phyloP scores from a whole-genome alignment of 169 alveolate species.

The Plasmodium gallinaceum region DNA sequence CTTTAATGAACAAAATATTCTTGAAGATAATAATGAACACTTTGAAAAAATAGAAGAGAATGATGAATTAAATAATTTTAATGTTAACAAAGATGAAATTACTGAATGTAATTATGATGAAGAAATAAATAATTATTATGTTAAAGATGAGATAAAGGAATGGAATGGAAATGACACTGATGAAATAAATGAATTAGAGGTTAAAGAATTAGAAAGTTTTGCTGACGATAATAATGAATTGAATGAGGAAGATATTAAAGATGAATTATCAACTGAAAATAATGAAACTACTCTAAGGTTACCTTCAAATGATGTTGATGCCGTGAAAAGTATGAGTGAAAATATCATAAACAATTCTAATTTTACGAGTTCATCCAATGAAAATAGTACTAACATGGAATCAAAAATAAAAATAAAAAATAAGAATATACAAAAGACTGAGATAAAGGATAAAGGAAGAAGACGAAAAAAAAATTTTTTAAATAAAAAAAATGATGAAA shows the following conservation, averaged over 20 bases:
- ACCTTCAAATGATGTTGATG: background rate
- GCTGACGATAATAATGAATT: background rate
- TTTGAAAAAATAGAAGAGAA: background rate
- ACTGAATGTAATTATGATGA: background rate
- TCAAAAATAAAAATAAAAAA: background rate
- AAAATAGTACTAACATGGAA: background rate
- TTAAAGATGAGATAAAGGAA: constrained; percentile 21
- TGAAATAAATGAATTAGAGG: constrained; percentile 9
- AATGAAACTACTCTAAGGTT: background rate
- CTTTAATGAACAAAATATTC: background rate
- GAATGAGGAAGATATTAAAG: constrained; percentile 18
- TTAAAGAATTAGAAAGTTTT: background rate
- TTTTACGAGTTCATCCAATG: background rate
- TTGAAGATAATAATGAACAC: background rate
- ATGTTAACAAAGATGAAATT: background rate
- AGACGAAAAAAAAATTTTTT: constrained; percentile 17
- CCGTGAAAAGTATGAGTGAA: background rate
- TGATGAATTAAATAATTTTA: background rate
- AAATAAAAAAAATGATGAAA: constrained; percentile 4
- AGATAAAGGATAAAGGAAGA: constrained; percentile 24
- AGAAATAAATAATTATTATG: background rate
- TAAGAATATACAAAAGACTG: background rate
- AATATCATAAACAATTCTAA: background rate
- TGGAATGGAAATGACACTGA: background rate
- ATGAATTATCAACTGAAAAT: constrained; percentile 19